Conservation (phyloP, 257 asterid species). For the Nicotiana paniculata region DNA sequence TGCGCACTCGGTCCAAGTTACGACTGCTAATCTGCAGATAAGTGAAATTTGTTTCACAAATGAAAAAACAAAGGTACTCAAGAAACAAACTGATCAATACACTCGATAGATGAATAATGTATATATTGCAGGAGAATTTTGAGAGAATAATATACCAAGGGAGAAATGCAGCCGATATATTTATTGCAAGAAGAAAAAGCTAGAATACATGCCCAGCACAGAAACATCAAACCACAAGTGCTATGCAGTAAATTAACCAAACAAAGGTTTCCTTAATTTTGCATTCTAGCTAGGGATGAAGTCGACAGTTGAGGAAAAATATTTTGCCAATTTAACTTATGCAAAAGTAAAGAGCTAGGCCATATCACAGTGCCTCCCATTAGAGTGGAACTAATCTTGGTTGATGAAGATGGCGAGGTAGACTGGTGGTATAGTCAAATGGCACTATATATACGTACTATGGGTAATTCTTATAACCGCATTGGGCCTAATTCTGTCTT, state of each 20-base stretch:
- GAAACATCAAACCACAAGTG: background rate
- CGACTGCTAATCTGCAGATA: constrained; percentile 62
- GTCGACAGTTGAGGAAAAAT: background rate
- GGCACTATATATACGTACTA: background rate
- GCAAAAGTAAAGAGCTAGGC: background rate
- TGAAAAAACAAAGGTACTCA: background rate
- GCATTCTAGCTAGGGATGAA: background rate
- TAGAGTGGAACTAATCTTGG: background rate
- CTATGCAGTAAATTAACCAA: background rate
- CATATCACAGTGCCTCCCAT: background rate
- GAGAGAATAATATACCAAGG: background rate
- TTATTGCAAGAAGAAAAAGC: background rate
- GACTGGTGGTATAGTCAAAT: background rate
- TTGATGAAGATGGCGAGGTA: background rate
- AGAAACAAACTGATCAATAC: background rate
- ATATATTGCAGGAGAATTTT: background rate
- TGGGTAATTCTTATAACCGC: background rate
- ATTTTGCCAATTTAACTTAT: background rate
- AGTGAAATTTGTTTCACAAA: background rate
- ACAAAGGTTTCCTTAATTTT: background rate
- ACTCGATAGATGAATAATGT: background rate
- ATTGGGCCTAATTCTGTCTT: background rate
- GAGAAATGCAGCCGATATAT: background rate
- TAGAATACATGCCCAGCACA: background rate
- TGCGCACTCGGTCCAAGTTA: constrained; percentile 86